phyloP scores from a whole-genome alignment of 345 rosid species.

The Schrenkiella parvula region DNA sequence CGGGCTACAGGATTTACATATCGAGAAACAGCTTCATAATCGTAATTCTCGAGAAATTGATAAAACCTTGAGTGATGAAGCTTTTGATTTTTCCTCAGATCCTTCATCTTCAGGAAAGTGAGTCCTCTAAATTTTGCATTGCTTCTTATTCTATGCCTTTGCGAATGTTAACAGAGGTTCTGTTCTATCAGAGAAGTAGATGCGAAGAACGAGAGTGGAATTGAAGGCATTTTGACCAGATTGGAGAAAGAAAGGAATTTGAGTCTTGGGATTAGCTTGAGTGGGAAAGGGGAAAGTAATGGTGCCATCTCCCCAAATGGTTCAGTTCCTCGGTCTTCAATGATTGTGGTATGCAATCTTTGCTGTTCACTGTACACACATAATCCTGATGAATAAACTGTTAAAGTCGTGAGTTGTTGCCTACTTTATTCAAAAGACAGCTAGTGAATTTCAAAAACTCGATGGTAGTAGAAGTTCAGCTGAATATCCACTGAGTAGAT shows the following conservation, averaged over 20 bases:
- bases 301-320: slow-evolving; percentile 24
- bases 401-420: slow-evolving; percentile 13
- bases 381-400: not conserved
- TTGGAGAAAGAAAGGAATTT: slow-evolving; percentile 80
- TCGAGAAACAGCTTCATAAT: slow-evolving; percentile 23
- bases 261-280: slow-evolving; percentile 54
- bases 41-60: slow-evolving; percentile 12
- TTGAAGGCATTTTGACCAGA: slow-evolving; percentile 77
- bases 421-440: slow-evolving; percentile 50
- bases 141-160: not conserved
- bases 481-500: slow-evolving; percentile 14
- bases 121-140: not conserved
- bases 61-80: slow-evolving; percentile 23
- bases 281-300: slow-evolving; percentile 39
- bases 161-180: not conserved
- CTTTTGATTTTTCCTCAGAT: slow-evolving; percentile 23
- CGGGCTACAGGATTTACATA: slow-evolving; percentile 13
- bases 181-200: slow-evolving; percentile 50
- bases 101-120: slow-evolving; percentile 15
- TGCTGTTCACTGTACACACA: not conserved
- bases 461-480: slow-evolving; percentile 14
- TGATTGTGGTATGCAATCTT: slow-evolving; percentile 41
- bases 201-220: slow-evolving; percentile 49
- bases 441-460: slow-evolving; percentile 40
- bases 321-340: slow-evolving; percentile 36